Percentiles rank a stretch among this genome's conserved stretches.
phyloP scores from a whole-genome alignment of 805 yeast species.

The Starmerella ratchasimensis region DNA sequence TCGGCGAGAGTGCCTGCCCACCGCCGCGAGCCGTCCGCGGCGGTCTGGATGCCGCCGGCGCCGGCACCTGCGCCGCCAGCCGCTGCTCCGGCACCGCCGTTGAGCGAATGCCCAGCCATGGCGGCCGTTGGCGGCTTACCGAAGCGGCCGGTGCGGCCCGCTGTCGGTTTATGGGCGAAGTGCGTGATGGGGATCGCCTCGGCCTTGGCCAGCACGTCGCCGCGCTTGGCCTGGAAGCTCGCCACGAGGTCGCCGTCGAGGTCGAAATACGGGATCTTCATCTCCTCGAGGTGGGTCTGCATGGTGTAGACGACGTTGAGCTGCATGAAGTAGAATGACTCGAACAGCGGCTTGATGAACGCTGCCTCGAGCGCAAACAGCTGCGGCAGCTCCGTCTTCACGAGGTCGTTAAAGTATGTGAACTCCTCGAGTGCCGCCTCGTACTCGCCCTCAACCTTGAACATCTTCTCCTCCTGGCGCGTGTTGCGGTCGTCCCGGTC shows the following conservation, averaged over 20 bases:
- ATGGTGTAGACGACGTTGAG: slow-evolving; percentile 89
- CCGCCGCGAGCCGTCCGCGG: neutral
- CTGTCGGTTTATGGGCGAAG: slow-evolving; percentile 63
- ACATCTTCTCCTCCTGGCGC: slow-evolving; percentile 84
- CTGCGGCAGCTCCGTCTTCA: slow-evolving; percentile 79
- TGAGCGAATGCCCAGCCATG: too few species aligned
- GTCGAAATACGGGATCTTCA: slow-evolving; percentile 94
- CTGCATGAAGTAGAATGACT: slow-evolving; percentile 93
- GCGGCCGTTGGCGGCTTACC: too few species aligned
- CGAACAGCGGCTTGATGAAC: slow-evolving; percentile 85
- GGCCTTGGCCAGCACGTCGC: slow-evolving; percentile 77
- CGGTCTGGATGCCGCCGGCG: neutral
- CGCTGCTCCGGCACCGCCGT: neutral
- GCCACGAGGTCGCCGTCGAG: slow-evolving; percentile 70
- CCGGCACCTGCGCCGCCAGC: slow-evolving; percentile 30
- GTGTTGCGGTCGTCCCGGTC: slow-evolving; percentile 69
- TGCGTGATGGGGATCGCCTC: slow-evolving; percentile 73
- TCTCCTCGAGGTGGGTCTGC: slow-evolving; percentile 81
- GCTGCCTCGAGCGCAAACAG: slow-evolving; percentile 80
- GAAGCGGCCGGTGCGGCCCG: neutral
- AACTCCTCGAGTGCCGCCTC: slow-evolving; percentile 89
- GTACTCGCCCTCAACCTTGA: slow-evolving; percentile 77
- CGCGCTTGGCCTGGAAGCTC: slow-evolving; percentile 68
- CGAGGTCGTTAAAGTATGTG: slow-evolving; percentile 89
- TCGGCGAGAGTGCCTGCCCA: neutral